phyloP scores from a whole-genome alignment of 108 stramenopile species.

The Aureococcus anophagefferens region DNA sequence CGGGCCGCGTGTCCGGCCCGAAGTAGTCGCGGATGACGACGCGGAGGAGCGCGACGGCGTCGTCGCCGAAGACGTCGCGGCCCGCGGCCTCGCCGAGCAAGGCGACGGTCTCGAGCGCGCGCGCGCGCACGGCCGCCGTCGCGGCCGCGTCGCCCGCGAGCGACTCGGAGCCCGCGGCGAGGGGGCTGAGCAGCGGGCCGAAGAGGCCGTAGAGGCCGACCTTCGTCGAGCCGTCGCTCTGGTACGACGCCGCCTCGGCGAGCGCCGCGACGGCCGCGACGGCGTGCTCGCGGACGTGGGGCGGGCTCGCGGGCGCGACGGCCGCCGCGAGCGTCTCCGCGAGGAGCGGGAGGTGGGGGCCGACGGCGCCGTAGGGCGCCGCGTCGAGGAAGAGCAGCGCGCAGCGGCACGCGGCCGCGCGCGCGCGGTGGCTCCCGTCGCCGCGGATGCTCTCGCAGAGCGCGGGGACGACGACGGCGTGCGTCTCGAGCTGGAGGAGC shows the following conservation, averaged over 20 bases:
- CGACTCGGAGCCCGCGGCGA: not conserved
- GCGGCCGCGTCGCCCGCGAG: not conserved
- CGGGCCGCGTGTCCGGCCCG: not conserved
- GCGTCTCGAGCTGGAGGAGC: not conserved
- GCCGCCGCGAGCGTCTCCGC: not conserved
- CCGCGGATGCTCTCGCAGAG: not conserved
- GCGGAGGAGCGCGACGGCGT: not conserved
- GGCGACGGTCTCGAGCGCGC: not conserved
- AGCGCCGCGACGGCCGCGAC: not conserved
- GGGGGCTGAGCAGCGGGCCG: not conserved
- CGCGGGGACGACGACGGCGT: not conserved
- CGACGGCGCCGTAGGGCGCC: too few species aligned
- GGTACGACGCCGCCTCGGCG: not conserved
- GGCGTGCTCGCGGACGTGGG: not conserved
- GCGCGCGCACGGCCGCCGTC: not conserved
- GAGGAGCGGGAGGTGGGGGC: not conserved
- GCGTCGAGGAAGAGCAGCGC: not conserved
- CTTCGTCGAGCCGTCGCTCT: too few species aligned
- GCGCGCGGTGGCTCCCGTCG: not conserved
- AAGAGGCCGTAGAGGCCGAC: not conserved
- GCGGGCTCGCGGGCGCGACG: not conserved
- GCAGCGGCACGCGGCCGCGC: not conserved
- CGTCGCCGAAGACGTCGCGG: not conserved
- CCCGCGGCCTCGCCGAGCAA: not conserved
- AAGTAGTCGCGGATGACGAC: not conserved